Evolutionary conservation across 176 grass and related monocot species (phyloP), one percentile per base, ranked within the genome.

Genomic region (Oryza punctata): DNA sequence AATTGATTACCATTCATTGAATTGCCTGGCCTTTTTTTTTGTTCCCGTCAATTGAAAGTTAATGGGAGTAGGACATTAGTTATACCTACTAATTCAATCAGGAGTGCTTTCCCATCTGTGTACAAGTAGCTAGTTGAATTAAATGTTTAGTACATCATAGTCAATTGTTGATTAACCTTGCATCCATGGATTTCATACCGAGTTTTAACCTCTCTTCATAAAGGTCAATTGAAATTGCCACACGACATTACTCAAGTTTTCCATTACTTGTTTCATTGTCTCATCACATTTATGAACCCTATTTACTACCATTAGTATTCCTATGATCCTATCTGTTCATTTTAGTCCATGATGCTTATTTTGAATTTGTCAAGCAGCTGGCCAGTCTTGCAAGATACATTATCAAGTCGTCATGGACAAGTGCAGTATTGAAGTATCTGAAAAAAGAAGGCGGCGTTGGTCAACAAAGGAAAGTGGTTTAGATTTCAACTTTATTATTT

Each of bases 401-500:
- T 44, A 10, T 32, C 66, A 77, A 19, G 16, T 16, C 54, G 16
- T 66, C 72, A 89, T 81, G 66, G 72, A 85, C 67, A 76, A 26
- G 37, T 71, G 43, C 60, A 72, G 14, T 66, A 76, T 47, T 29
- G 81, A 75, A 67, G 45, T 77, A 66, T 30, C 61, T 75, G 79
- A 86, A 65, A 78, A 60, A 29, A 24, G 70, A 30, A 87, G 80
- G 87, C 67, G 63, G 8, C 83, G 19, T 87, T 93, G 91, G 87
- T 84, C 78, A 85, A 71, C 54, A 78, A 85, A 93, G 91, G 88
- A 88, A 91, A 82, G 78, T 82, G 73, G 63, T 84, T 79, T 64
- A 21, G 14, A 41, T 54, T 30, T 61, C 19, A 80, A 37, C 7
- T 57, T 67, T 54, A 41, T 65, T 30, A 67, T 18, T 27, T 49